A percentile compares a stretch with the other conserved stretches of the same genome.
Evolutionary conservation across 768 basidiomycete species (phyloP).

Genomic region (Lepiota venenata): DNA sequence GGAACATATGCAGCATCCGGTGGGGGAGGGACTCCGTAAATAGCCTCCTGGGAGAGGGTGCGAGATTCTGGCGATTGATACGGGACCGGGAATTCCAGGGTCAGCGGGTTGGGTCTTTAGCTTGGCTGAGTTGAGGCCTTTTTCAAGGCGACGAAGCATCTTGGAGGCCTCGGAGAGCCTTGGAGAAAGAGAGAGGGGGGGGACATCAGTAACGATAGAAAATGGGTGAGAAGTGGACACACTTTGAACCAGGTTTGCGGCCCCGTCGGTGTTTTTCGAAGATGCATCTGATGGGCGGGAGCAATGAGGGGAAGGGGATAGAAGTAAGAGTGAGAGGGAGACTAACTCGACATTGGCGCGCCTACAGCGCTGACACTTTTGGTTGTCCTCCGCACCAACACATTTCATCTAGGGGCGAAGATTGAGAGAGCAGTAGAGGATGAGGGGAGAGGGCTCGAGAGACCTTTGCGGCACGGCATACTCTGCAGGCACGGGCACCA

Average conservation of each 20-base stretch:
- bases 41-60: constrained; percentile 23
- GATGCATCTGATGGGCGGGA: constrained; percentile 50
- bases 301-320: constrained; percentile 13
- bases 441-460: constrained; percentile 13
- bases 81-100: constrained; percentile 27
- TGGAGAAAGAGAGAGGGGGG: constrained; percentile 2
- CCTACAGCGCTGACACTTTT: constrained; percentile 81
- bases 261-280: constrained; percentile 91
- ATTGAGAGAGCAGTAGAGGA: constrained; percentile 17
- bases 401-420: constrained; percentile 73
- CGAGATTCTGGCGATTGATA: constrained; percentile 28
- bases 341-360: constrained; percentile 74
- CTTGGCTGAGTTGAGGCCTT: constrained; percentile 74
- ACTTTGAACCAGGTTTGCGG: constrained; percentile 90
- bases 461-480: constrained; percentile 84
- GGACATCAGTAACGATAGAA: constrained; percentile 11
- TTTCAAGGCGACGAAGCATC: constrained; percentile 84
- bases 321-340: constrained; percentile 18
- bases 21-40: constrained; percentile 25
- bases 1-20: constrained; percentile 24
- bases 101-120: constrained; percentile 56
- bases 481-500: constrained; percentile 72
- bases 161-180: constrained; percentile 88
- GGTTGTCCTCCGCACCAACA: constrained; percentile 84
- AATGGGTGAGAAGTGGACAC: constrained; percentile 18